Evolutionary conservation across 495 filamentous ascomycete species (phyloP), one percentile per base, ranked within the genome.

Genomic region (Annulohypoxylon moriforme): DNA sequence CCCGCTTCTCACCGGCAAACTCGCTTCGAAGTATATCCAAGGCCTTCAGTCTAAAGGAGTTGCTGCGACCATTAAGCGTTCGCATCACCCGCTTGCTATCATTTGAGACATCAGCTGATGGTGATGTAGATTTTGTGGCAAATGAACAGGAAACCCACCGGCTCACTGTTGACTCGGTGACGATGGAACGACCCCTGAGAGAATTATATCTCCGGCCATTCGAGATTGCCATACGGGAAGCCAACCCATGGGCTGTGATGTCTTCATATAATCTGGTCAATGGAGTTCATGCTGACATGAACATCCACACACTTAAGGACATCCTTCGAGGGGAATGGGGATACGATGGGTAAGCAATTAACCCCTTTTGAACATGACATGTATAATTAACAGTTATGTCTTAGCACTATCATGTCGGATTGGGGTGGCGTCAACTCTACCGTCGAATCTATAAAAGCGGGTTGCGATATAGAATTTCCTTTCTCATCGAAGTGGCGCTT

Each of bases 131-230:
- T 77, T 96, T 92, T 72, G 92, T 93, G 42, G 90, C 86, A 27
- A 97, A 97, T 74, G 93, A 96, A 72, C 91, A 94, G 77, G 93
- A 97, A 77, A 92, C 92, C 10, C 85, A 93, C 79, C 85, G 93
- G 22, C 81, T 93, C 83, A 91, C 87, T 1, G 87, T 94, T 2
- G 86, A 91, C 77, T 89, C 88, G 2, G 85, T 91, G 40, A 83
- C 95, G 10, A 87, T 90, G 22, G 88, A 93, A 67, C 85, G 93
- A 34, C 88, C 92, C 7, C 77, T 96, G 64, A 86, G 93, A 20
- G 94, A 97, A 77, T 84, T 96, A 8, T 97, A 94, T 71, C 87
- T 95, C 9, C 83, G 89, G 68, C 93, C 93, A 0, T 96, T 96
- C 77, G 91, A 94, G 79, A 89, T 93, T 75, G 92, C 92, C 2